These are phyloP conservation scores for Ustilago curta DNA, from an alignment of 1,284 basidiomycete genomes.

Conservation along the genomic window DNA sequence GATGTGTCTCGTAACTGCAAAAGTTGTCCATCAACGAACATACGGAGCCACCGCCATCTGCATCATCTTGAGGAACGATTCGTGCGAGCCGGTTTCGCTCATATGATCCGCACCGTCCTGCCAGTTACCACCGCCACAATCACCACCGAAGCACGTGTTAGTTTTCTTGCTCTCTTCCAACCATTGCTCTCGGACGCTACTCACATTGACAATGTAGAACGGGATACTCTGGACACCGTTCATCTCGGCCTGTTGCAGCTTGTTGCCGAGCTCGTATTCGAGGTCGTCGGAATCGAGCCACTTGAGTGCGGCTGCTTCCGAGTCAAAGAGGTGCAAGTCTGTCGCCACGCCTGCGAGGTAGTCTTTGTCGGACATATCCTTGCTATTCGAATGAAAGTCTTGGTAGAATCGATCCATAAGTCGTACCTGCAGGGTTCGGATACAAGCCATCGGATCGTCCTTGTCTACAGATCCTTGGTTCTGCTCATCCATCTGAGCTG, in stretches of 20 bases:
- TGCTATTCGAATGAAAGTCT: conserved; percentile 34
- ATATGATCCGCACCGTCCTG: conserved; percentile 53
- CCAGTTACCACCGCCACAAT: too few species aligned
- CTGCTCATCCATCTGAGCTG: conserved; percentile 40
- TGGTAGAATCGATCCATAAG: conserved; percentile 45
- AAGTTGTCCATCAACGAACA: conserved; percentile 14
- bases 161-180: background rate
- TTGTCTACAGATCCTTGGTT: background rate
- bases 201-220: conserved; percentile 55
- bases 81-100: conserved; percentile 48
- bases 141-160: background rate
- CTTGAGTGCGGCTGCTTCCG: conserved; percentile 30
- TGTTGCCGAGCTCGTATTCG: conserved; percentile 50
- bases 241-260: conserved; percentile 52
- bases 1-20: background rate
- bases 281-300: conserved; percentile 53
- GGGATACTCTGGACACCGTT: conserved; percentile 56
- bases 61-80: conserved; percentile 51
- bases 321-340: conserved; percentile 34
- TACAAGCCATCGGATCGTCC: conserved; percentile 16
- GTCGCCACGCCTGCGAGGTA: conserved; percentile 34
- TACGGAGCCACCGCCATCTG: conserved; percentile 54
- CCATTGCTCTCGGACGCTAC: background rate
- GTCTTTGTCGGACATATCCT: conserved; percentile 46
- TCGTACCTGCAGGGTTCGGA: conserved; percentile 32